phyloP scores from a whole-genome alignment of 177 flowering plant genomes.

The Vitis hybrid region DNA sequence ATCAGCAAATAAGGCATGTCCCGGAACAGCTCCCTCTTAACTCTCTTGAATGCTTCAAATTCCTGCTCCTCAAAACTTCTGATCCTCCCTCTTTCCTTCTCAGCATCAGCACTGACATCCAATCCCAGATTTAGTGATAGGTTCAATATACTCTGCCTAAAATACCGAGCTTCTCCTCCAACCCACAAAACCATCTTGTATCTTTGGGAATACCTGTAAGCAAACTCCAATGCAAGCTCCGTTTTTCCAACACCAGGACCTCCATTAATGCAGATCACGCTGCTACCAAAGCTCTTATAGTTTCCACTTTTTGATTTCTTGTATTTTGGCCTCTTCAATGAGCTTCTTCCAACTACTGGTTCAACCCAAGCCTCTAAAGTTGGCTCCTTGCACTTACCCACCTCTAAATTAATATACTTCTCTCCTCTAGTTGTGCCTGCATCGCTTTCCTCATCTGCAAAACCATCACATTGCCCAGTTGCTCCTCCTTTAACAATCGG shows the following conservation, averaged over 20 bases:
- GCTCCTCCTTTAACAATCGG: constrained; percentile 36
- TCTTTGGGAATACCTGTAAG: constrained; percentile 65
- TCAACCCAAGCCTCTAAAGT: constrained; percentile 72
- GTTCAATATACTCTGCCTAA: constrained; percentile 79
- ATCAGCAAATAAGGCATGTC: constrained; percentile 82
- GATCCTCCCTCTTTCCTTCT: constrained; percentile 76
- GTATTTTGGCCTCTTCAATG: constrained; percentile 53
- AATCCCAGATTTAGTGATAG: constrained; percentile 63
- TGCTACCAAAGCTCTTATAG: constrained; percentile 43
- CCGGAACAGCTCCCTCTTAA: constrained; percentile 76
- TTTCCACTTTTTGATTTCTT: constrained; percentile 65
- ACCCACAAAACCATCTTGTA: constrained; percentile 93
- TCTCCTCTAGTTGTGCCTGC: constrained; percentile 30
- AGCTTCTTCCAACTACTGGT: constrained; percentile 55
- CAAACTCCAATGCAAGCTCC: constrained; percentile 87
- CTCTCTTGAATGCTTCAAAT: constrained; percentile 79
- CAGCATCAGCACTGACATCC: constrained; percentile 83
- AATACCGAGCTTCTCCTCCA: constrained; percentile 82
- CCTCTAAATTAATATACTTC: constrained; percentile 60
- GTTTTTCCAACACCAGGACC: constrained; percentile 76
- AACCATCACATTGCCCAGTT: constrained; percentile 56
- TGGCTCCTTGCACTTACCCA: constrained; percentile 64
- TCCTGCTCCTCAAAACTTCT: constrained; percentile 88
- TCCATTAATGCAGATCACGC: constrained; percentile 67
- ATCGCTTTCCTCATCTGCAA: constrained; percentile 68